Evolutionary conservation across 106 monocot species (phyloP).

Genomic region (Gastrodia elata): DNA sequence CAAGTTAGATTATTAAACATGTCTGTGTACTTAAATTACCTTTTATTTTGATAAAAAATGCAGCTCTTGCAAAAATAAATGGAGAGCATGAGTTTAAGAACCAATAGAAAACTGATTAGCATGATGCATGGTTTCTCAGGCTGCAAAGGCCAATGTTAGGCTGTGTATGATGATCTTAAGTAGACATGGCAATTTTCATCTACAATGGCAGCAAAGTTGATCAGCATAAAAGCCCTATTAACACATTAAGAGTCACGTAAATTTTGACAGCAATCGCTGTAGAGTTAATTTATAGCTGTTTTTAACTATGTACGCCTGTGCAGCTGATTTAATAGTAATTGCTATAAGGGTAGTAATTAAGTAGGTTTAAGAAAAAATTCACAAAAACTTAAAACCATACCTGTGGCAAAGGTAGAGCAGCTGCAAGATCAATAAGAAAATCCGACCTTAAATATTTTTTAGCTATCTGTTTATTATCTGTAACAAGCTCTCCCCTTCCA

Average conservation of each 20-base stretch:
- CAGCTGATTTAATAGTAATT: not conserved
- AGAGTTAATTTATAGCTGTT: not conserved
- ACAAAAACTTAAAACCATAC: conserved; percentile 12
- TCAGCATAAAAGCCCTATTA: not conserved
- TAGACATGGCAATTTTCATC: not conserved
- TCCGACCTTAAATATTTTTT: conserved; percentile 57
- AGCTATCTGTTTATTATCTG: conserved; percentile 62
- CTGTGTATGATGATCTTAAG: not conserved
- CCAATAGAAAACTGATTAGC: not conserved
- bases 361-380: not conserved
- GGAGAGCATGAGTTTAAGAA: not conserved
- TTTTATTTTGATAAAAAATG: not conserved
- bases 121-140: not conserved
- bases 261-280: not conserved
- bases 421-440: conserved; percentile 56
- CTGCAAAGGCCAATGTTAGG: not conserved
- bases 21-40: too few species aligned
- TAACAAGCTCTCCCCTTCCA: conserved; percentile 80
- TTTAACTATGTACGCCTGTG: not conserved
- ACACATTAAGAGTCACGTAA: not conserved
- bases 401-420: conserved; percentile 90
- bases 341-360: not conserved
- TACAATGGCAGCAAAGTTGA: not conserved
- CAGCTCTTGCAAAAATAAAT: not conserved
- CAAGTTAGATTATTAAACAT: not conserved